Evolutionary conservation across 1,284 basidiomycete genomes (phyloP), one percentile per base, ranked within the genome.

Genomic region (Sporisorium graminicola): DNA sequence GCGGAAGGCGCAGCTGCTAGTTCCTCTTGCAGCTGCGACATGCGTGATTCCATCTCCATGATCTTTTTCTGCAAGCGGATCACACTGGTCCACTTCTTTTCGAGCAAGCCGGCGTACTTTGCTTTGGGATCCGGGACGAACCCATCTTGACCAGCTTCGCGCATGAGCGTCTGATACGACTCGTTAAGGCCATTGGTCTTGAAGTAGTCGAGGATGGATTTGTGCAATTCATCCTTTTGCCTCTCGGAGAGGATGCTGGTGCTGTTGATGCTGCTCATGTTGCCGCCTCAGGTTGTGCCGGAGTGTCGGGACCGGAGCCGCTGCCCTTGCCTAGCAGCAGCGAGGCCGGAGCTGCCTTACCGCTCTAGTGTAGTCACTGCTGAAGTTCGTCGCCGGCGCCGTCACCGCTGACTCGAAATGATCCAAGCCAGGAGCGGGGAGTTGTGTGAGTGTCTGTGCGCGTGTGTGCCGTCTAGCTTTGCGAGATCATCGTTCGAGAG

Each of bases 71-170:
- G 94, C 81, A 96, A 86, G 70, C 94, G 89, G 69, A 96, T 94
- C 24, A 95, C 93, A 82, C 92, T 92, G 27, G 93, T 95, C 94
- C 94, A 96, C 86, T 96, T 96, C 90, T 95, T 95, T 88, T 94
- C 94, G 68, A 96, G 87, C 65, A 96, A 87, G 0, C 93, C 94
- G 1, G 91, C 90, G 83, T 91, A 93, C 82, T 92, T 92, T 54
- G 92, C 91, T 82, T 92, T 93, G 18, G 93, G 90, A 87, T 95
- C 92, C 20, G 91, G 91, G 10, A 89, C 88, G 84, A 94, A 94
- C 64, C 91, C 91, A 42, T 88, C 82, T 82, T 89, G 78, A 8
- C 63, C 72, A 0, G 77, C 52, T 58, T 94, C 92, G 27, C 86
- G 80, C 80, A 90, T 90, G 58, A 94, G 87, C 2, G 91, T 90